phyloP scores from a whole-genome alignment of 1,139 yeast genomes.

The Meyerozyma elateridarum region DNA sequence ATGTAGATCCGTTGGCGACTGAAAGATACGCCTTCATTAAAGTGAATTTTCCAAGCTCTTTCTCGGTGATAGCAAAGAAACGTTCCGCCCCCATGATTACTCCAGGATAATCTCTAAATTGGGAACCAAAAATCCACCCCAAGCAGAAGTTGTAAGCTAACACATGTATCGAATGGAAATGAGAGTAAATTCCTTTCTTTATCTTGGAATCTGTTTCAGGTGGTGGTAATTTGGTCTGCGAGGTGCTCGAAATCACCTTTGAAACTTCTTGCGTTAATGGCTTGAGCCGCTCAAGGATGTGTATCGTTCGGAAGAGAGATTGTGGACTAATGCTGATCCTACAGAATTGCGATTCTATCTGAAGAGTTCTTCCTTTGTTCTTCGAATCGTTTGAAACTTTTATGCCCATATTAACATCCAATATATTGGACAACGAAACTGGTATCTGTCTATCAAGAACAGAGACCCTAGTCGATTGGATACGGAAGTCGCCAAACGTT shows the following conservation, averaged over 20 bases:
- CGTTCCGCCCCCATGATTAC: slow-evolving; percentile 72
- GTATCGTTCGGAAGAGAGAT: slow-evolving; percentile 37
- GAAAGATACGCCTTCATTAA: slow-evolving; percentile 62
- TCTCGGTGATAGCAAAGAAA: slow-evolving; percentile 58
- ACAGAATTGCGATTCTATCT: slow-evolving; percentile 54
- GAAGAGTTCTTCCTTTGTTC: slow-evolving; percentile 38
- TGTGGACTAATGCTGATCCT: slow-evolving; percentile 55
- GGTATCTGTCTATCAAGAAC: slow-evolving; percentile 33
- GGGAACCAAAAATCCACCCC: slow-evolving; percentile 63
- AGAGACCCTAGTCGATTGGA: slow-evolving; percentile 41
- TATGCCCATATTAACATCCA: slow-evolving; percentile 37
- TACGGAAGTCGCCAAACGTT: slow-evolving; percentile 31
- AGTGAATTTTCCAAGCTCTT: slow-evolving; percentile 60
- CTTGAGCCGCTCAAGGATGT: slow-evolving; percentile 14
- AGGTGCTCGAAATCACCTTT: background rate
- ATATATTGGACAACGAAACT: slow-evolving; percentile 40
- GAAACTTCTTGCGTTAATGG: slow-evolving; percentile 4
- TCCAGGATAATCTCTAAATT: slow-evolving; percentile 54
- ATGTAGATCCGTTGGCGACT: slow-evolving; percentile 55
- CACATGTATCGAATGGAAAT: slow-evolving; percentile 51
- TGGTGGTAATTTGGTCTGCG: background rate
- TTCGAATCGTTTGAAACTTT: slow-evolving; percentile 33
- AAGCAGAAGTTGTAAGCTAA: slow-evolving; percentile 63
- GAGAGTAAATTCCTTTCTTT: slow-evolving; percentile 10
- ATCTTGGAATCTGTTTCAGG: background rate